These are phyloP conservation scores for Salvia splendens DNA, from an alignment of 257 asterid genomes.

Conservation along the genomic window DNA sequence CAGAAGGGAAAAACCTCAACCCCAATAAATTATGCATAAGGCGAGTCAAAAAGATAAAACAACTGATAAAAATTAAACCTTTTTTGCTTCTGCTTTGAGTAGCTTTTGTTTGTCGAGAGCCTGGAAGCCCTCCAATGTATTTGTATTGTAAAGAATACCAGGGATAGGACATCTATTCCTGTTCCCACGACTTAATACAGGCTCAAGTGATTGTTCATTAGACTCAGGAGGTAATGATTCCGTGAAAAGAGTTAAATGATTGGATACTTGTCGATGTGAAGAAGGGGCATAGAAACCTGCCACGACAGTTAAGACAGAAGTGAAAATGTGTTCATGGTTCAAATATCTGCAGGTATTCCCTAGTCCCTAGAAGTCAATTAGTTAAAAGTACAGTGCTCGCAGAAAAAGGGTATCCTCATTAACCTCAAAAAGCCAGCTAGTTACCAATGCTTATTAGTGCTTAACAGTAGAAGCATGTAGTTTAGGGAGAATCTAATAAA, in stretches of 20 bases:
- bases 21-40: slow-evolving; percentile 5
- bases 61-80: slow-evolving; percentile 42
- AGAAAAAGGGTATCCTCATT: too few species aligned
- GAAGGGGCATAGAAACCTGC: slow-evolving; percentile 93
- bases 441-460: neutral
- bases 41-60: neutral
- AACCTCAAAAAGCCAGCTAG: slow-evolving; percentile 12
- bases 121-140: slow-evolving; percentile 79
- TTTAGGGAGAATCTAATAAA: neutral
- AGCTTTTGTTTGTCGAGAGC: slow-evolving; percentile 74
- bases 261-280: slow-evolving; percentile 67
- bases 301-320: slow-evolving; percentile 29
- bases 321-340: slow-evolving; percentile 13
- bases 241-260: slow-evolving; percentile 71
- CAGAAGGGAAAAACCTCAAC: neutral
- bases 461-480: slow-evolving; percentile 1
- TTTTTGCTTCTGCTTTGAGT: slow-evolving; percentile 64
- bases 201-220: slow-evolving; percentile 41
- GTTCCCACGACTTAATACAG: slow-evolving; percentile 55
- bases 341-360: slow-evolving; percentile 19
- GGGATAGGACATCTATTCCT: slow-evolving; percentile 90
- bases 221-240: slow-evolving; percentile 79
- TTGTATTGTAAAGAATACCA: slow-evolving; percentile 79
- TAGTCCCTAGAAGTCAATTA: slow-evolving; percentile 16
- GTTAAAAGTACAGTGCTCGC: neutral